Conservation (phyloP, 2,329 filamentous ascomycete species). For the Diaporthe amygdali region DNA sequence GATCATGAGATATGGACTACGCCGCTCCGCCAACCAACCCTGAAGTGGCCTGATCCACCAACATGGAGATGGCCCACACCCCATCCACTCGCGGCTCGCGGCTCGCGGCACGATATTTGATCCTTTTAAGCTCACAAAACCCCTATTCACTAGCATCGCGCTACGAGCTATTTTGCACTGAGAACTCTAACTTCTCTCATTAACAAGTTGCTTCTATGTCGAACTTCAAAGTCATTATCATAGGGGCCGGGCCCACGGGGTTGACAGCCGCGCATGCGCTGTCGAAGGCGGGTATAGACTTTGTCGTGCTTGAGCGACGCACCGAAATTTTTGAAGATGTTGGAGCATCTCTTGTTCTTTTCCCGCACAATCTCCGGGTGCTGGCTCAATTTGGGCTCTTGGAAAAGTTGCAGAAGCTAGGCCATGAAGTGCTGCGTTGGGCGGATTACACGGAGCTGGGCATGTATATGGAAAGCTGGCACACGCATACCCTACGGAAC, state of each 20-base stretch:
- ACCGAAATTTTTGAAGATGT: slow-evolving; percentile 34
- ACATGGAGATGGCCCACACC: not conserved
- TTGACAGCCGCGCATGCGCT: slow-evolving; percentile 36
- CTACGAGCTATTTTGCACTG: not conserved
- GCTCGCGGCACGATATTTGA: not conserved
- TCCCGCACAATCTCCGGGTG: slow-evolving; percentile 34
- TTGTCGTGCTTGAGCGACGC: slow-evolving; percentile 43
- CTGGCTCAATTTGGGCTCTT: slow-evolving; percentile 40
- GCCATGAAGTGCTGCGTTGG: slow-evolving; percentile 8
- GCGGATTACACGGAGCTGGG: not conserved
- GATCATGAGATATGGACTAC: not conserved
- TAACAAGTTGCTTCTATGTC: not conserved
- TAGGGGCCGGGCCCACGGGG: slow-evolving; percentile 37
- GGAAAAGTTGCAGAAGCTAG: slow-evolving; percentile 30
- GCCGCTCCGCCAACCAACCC: not conserved
- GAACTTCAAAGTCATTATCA: slow-evolving; percentile 35
- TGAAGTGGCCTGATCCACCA: not conserved
- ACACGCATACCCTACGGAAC: not conserved
- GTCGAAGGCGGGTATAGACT: slow-evolving; percentile 40
- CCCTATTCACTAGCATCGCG: not conserved
- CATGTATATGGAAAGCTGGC: not conserved
- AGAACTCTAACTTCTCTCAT: not conserved
- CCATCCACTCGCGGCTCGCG: not conserved
- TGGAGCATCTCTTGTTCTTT: slow-evolving; percentile 38
- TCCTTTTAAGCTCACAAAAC: not conserved